Evolutionary conservation across 164 flowering plant species (phyloP).

Genomic region (Nymphaea colorata): DNA sequence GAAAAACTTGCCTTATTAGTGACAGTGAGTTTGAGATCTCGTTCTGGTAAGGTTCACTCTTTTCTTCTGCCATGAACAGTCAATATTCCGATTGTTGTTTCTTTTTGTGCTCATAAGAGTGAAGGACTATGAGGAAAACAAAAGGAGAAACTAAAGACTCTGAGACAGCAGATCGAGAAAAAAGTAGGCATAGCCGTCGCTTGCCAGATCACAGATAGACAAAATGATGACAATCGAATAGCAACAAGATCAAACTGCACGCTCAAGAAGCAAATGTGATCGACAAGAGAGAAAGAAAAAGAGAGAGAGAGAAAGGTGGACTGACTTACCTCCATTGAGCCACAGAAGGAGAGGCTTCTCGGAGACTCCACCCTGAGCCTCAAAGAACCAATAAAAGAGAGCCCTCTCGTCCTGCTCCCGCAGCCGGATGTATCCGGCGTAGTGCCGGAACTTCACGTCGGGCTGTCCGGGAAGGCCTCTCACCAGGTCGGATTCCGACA

Average conservation of each 20-base stretch:
- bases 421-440: constrained; percentile 41
- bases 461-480: constrained; percentile 44
- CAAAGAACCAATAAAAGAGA: constrained; percentile 57
- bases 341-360: constrained; percentile 44
- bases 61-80: too few relatives aligned
- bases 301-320: constrained; percentile 1
- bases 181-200: too few relatives aligned
- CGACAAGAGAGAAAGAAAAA: not conserved
- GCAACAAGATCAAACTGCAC: not conserved
- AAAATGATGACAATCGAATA: not conserved
- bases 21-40: too few relatives aligned
- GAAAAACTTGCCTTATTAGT: too few relatives aligned
- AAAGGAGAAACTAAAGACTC: too few relatives aligned
- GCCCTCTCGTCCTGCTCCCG: constrained; percentile 26
- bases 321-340: constrained; percentile 52
- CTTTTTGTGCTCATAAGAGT: too few relatives aligned
- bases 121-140: too few relatives aligned
- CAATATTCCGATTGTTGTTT: too few relatives aligned
- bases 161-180: too few relatives aligned
- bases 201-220: not conserved
- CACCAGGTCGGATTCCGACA: constrained; percentile 28
- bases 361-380: constrained; percentile 18
- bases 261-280: too few relatives aligned
- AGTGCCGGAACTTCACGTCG: constrained; percentile 32
- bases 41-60: too few relatives aligned